A percentile compares a stretch with the other conserved stretches of the same genome.
phyloP scores from a whole-genome alignment of 768 basidiomycete species.

The Lactarius hengduanensis region DNA sequence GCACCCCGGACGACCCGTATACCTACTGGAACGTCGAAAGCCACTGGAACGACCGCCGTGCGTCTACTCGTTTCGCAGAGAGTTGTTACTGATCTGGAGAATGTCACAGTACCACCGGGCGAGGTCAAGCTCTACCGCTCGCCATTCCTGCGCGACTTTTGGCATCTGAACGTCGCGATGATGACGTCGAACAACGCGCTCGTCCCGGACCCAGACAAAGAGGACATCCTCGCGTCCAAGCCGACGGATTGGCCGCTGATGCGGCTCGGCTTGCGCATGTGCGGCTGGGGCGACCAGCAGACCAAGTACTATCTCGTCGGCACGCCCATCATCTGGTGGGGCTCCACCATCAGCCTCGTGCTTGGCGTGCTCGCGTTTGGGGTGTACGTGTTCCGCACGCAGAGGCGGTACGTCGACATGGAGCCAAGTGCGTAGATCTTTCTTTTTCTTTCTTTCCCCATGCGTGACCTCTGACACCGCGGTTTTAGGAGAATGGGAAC shows the following conservation, averaged over 20 bases:
- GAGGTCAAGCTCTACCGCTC: slow-evolving; percentile 83
- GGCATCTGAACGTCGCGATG: slow-evolving; percentile 99
- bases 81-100: background rate
- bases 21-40: slow-evolving; percentile 99
- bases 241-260: slow-evolving; percentile 95
- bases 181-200: slow-evolving; percentile 99
- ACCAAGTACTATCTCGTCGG: slow-evolving; percentile 93
- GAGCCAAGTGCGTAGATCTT: slow-evolving; percentile 60
- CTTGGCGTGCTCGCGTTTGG: slow-evolving; percentile 51
- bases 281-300: slow-evolving; percentile 88
- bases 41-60: slow-evolving; percentile 94
- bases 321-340: slow-evolving; percentile 94
- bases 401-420: slow-evolving; percentile 91
- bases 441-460: slow-evolving; percentile 4
- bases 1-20: slow-evolving; percentile 73
- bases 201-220: slow-evolving; percentile 96
- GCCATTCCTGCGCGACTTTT: slow-evolving; percentile 95
- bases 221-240: slow-evolving; percentile 92
- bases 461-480: background rate
- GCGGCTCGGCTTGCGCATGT: slow-evolving; percentile 90
- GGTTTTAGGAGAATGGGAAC: slow-evolving; percentile 80
- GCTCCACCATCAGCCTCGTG: slow-evolving; percentile 63
- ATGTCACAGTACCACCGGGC: slow-evolving; percentile 57
- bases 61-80: slow-evolving; percentile 37
- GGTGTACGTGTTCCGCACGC: slow-evolving; percentile 75